phyloP scores from a whole-genome alignment of 2,329 filamentous ascomycete species.

The Grosmannia penicillata region DNA sequence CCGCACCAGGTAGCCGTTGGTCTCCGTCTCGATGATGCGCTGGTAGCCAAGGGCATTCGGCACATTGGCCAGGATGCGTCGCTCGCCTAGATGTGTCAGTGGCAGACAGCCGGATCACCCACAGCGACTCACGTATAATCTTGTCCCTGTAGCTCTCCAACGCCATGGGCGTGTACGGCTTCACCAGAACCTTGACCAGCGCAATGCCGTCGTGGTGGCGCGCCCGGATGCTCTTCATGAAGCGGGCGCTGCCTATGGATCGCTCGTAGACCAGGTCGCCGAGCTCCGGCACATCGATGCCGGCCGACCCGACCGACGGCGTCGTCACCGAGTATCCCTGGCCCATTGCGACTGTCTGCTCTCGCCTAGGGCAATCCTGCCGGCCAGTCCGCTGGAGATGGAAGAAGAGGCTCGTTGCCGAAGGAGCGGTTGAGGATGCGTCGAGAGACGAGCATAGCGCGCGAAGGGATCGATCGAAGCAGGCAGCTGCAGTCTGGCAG shows the following conservation, averaged over 20 bases:
- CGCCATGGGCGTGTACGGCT: conserved; percentile 72
- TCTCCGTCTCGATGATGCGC: conserved; percentile 79
- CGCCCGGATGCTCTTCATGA: conserved; percentile 93
- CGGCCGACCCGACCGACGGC: conserved; percentile 78
- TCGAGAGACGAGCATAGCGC: not conserved
- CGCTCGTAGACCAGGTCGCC: conserved; percentile 84
- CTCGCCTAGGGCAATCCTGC: too few relatives aligned
- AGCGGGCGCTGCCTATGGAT: conserved; percentile 78
- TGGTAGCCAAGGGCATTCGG: conserved; percentile 88
- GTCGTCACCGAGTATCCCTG: conserved; percentile 92
- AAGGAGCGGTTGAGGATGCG: not conserved
- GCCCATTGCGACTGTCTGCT: conserved; percentile 48
- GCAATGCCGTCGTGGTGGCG: conserved; percentile 82
- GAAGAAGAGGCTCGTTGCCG: not conserved
- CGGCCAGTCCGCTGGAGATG: not conserved
- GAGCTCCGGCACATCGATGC: conserved; percentile 87
- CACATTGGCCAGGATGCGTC: conserved; percentile 63
- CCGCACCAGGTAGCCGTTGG: conserved; percentile 81
- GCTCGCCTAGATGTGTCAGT: conserved; percentile 44
- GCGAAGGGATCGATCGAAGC: too few relatives aligned
- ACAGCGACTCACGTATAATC: conserved; percentile 48
- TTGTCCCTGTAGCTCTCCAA: conserved; percentile 65
- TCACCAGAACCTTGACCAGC: conserved; percentile 87
- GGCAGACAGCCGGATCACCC: not conserved
- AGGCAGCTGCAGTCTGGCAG: too few relatives aligned